Evolutionary conservation across 2,329 filamentous ascomycete genomes (phyloP), one percentile per base, ranked within the genome.

Genomic region (Neofusicoccum laricinum): DNA sequence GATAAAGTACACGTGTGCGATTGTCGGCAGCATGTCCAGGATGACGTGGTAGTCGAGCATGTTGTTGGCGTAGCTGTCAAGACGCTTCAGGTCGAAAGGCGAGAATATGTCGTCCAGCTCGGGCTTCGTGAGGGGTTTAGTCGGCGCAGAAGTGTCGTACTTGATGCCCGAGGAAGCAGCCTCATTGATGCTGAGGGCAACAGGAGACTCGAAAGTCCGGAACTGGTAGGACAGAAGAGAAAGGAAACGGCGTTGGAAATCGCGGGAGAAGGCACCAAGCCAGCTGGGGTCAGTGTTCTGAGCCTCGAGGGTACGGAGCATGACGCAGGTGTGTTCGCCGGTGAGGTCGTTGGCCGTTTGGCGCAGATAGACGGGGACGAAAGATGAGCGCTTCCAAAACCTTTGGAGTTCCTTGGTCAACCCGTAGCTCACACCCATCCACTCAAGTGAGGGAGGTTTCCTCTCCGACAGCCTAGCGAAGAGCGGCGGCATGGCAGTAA

Each of bases 31-130:
- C 72, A 99, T 86, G 75, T 99, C 96, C 32, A 98, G 85, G 63
- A 99, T 95, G 70, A 97, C 93, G 73, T 97, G 96, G 81, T 98
- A 97, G 78, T 99, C 96, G 46, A 99, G 87, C 85, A 97, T 91
- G 78, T 96, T 97, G 78, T 96, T 96, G 15, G 95, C 92, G 72
- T 99, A 99, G 48, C 91, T 93, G 74, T 97, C 94, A 2, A 99
- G 84, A 32, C 95, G 89, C 81, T 98, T 98, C 67, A 97, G 86
- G 76, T 99, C 95, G 75, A 95, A 98, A 0, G 95, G 93, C 3
- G 91, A 92, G 76, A 99, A 86, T 2, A 89, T 77, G 15, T 82
- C 81, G 72, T 97, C 93, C 6, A 99, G 85, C 66, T 93, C 90
- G 0, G 79, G 68, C 78, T 96, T 96, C 12, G 82, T 87, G 61